These are phyloP conservation scores for Salix koriyanagi DNA, from an alignment of 345 rosid genomes.

Conservation along the genomic window DNA sequence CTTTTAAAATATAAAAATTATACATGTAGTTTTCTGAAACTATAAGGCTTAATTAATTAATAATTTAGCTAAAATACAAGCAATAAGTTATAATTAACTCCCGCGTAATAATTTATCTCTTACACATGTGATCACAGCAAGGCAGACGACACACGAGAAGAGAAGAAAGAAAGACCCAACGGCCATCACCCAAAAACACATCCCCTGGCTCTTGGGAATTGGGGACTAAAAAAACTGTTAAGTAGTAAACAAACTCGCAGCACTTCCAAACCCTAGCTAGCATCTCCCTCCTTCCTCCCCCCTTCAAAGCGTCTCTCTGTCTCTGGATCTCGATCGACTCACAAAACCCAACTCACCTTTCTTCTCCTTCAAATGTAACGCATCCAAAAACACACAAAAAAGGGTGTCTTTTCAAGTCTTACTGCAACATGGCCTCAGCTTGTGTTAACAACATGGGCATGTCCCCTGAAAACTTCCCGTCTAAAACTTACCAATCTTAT, in stretches of 20 bases:
- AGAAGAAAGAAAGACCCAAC: too few relatives aligned
- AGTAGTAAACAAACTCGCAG: background rate
- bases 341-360: background rate
- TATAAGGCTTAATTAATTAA: too few relatives aligned
- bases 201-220: background rate
- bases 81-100: too few relatives aligned
- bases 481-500: conserved; percentile 31
- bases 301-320: background rate
- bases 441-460: conserved; percentile 65
- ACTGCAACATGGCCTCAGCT: conserved; percentile 65
- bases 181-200: background rate
- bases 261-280: background rate
- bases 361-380: background rate
- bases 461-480: conserved; percentile 55
- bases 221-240: background rate
- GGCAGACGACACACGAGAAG: background rate
- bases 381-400: background rate
- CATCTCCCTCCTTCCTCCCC: background rate
- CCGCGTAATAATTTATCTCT: too few relatives aligned
- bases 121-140: background rate
- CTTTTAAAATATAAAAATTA: too few relatives aligned
- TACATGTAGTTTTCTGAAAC: too few relatives aligned
- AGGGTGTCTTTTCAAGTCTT: too few relatives aligned
- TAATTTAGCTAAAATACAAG: too few relatives aligned
- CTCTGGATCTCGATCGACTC: background rate